A percentile compares a stretch with the other conserved stretches of the same genome.
Evolutionary conservation across 192 early-diverging fungal genomes (phyloP).

Genomic region (Bifiguratus adelaidae): DNA sequence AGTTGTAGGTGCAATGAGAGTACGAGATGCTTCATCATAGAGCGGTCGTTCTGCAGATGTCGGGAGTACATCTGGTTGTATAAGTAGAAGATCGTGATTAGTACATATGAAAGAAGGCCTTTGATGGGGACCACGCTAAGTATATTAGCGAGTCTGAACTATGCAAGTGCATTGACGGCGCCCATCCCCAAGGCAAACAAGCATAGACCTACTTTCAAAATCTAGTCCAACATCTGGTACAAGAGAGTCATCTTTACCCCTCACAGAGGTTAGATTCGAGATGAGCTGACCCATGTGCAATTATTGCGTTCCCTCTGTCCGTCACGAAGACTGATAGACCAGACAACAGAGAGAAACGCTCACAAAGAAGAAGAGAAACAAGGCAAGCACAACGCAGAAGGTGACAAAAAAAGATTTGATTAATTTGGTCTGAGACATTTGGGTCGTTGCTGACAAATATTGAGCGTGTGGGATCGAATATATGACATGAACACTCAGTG

Average conservation of each 20-base stretch:
- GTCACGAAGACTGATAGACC: too few species aligned
- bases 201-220: constrained; percentile 42
- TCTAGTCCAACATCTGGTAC: constrained; percentile 49
- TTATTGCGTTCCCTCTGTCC: too few species aligned
- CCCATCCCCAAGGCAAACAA: not conserved
- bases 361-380: too few species aligned
- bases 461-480: too few species aligned
- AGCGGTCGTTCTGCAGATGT: constrained; percentile 53
- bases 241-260: constrained; percentile 12
- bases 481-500: too few species aligned
- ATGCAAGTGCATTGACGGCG: not conserved
- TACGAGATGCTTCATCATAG: constrained; percentile 37
- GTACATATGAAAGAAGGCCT: not conserved
- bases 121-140: not conserved
- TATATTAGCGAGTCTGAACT: not conserved
- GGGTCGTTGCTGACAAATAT: too few species aligned
- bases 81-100: not conserved
- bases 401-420: too few species aligned
- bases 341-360: too few species aligned
- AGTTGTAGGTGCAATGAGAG: constrained; percentile 38
- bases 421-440: too few species aligned
- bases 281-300: constrained; percentile 30
- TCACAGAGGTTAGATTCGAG: constrained; percentile 34
- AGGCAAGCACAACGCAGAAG: too few species aligned
- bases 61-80: constrained; percentile 34